phyloP scores from a whole-genome alignment of 306 rosid species.

The Carpinus fangiana region DNA sequence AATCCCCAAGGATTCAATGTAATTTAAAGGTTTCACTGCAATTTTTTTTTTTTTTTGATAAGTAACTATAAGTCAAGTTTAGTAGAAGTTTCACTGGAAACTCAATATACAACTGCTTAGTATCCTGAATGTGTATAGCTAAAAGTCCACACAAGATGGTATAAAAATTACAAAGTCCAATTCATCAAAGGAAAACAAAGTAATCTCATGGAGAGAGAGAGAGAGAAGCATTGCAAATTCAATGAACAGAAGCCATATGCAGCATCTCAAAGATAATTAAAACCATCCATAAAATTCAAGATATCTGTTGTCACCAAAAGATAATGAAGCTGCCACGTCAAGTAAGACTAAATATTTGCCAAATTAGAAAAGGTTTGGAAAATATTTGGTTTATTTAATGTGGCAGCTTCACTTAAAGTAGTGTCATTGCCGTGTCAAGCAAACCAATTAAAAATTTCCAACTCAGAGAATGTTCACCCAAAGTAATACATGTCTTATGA shows the following conservation, averaged over 20 bases:
- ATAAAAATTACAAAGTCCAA: not conserved
- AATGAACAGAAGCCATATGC: not conserved
- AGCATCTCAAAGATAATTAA: not conserved
- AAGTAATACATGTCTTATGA: not conserved
- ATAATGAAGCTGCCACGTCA: not conserved
- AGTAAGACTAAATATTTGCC: not conserved
- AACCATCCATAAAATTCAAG: not conserved
- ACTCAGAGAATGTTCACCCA: not conserved
- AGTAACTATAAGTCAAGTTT: too few relatives aligned
- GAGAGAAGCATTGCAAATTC: not conserved
- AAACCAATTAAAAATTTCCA: not conserved
- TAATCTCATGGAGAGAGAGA: not conserved
- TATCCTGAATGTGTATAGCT: not conserved
- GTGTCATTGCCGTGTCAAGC: not conserved
- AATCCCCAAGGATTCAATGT: not conserved
- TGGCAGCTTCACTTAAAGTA: not conserved
- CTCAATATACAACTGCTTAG: not conserved
- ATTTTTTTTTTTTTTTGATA: too few relatives aligned
- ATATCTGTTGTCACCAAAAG: not conserved
- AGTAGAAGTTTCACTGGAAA: not conserved
- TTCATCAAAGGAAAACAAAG: not conserved
- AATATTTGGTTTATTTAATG: too few relatives aligned
- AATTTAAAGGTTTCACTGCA: not conserved
- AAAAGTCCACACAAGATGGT: not conserved
- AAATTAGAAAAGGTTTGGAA: too few relatives aligned